Base-by-base conservation (phyloP, 306 rosid genomes). In the Quercus agrifolia region DNA sequence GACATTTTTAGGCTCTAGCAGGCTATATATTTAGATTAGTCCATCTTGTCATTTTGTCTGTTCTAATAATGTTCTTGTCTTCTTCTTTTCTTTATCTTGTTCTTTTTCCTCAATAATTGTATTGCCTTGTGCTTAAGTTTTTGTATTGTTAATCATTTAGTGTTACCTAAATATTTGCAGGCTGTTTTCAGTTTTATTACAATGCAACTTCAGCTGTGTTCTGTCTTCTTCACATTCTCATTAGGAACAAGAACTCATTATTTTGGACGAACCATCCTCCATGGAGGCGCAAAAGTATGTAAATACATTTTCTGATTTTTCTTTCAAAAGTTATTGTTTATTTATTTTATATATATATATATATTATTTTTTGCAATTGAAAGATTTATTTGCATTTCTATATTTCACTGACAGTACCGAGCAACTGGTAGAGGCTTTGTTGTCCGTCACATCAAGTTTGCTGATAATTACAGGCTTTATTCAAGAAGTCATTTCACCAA, bases 381-480 rank as follows among this genome's bases (percentile, higher is more conserved):
- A 54, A 71, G 55, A 17, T 77, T 71, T 58, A 28, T 64, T 75
- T 78, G 67, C 54, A 55, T 28, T 71, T 67, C 62, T n/a, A 61
- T 67, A 59, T 78, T 87, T 78, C 33, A n/a, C 82, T 19, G 12
- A 28, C 84, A 95, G 99, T 95, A 95, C 82, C 99, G 97, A 33
- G 99, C 99, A 83, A 95, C 99, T 80, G 99, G 99, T 63, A 92
- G 99, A 85, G 99, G 99, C 56, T 93, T 93, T 76, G 98, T 95
- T 80, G 98, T 95, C 74, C 94, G 83, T 17, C 99, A 91, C 89
- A 95, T 95, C 77, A 91, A 90, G 90, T 95, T 95, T 81, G 98
- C 99, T 81, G 99, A 95, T 46, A 93, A 93, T 81, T 95, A 95
- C 86, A 87, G 98, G 85, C 92, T 93, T 56, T 95, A 93, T 83